Conservation (phyloP, 768 basidiomycete species). For the Mycena rebaudengoi region DNA sequence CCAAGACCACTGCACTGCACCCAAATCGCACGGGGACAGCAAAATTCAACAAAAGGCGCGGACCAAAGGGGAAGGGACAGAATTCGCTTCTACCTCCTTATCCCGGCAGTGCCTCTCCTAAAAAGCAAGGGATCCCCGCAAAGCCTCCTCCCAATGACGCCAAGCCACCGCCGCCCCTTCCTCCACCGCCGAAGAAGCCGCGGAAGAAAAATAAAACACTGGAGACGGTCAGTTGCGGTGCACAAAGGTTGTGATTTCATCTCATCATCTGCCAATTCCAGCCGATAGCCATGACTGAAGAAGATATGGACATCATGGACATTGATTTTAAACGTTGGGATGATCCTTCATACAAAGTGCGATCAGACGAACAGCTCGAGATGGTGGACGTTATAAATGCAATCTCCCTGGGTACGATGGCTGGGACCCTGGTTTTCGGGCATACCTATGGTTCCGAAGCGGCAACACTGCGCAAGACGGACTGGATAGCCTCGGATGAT, state of each 20-base stretch:
- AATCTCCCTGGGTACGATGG: background rate
- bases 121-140: background rate
- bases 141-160: background rate
- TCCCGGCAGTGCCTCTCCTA: background rate
- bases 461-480: background rate
- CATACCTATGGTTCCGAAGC: background rate
- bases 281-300: background rate
- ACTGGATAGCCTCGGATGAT: background rate
- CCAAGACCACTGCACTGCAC: background rate
- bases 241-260: no score
- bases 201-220: background rate
- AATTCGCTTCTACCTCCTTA: background rate
- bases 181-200: background rate
- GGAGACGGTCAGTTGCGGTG: background rate
- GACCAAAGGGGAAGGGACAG: background rate
- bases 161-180: background rate
- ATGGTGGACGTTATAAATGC: background rate
- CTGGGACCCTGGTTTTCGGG: background rate
- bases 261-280: background rate
- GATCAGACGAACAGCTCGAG: background rate
- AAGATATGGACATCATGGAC: constrained; percentile 1
- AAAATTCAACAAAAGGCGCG: background rate
- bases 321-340: background rate
- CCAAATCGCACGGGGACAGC: background rate
- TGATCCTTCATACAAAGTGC: background rate